Conservation (phyloP, 164 flowering plant species). For the Liquidambar formosana region DNA sequence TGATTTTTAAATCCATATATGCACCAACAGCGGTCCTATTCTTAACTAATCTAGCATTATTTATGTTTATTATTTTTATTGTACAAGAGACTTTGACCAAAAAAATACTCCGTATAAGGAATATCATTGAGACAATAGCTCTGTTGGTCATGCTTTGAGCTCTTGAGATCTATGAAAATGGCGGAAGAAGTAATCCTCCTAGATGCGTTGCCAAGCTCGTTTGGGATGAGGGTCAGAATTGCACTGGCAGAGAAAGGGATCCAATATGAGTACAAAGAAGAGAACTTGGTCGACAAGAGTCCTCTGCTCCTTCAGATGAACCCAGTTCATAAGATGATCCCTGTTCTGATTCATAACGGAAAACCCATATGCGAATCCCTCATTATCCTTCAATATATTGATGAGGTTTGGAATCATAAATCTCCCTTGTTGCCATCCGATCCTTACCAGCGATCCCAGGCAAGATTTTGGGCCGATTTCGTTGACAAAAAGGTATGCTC, state of each 20-base stretch:
- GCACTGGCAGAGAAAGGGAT: conserved; percentile 11
- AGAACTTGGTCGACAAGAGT: conserved; percentile 7
- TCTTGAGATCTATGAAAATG: neutral
- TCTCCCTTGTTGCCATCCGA: conserved; percentile 14
- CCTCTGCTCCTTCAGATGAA: conserved; percentile 7
- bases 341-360: conserved; percentile 4
- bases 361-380: conserved; percentile 10
- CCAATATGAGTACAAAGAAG: conserved; percentile 3
- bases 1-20: too few species aligned
- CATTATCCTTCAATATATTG: conserved; percentile 11
- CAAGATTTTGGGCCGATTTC: conserved; percentile 4
- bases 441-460: conserved; percentile 12
- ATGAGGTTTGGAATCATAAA: conserved; percentile 11
- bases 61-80: too few species aligned
- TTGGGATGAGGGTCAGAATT: conserved; percentile 12
- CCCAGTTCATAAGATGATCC: conserved; percentile 14
- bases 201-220: conserved; percentile 7
- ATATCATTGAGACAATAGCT: too few species aligned
- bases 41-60: too few species aligned
- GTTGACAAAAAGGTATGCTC: conserved; percentile 12
- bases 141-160: too few species aligned
- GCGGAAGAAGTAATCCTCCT: conserved; percentile 9
- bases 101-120: too few species aligned
- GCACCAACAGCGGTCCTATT: too few species aligned
- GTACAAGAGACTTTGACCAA: too few species aligned